phyloP scores from a whole-genome alignment of 2,329 filamentous ascomycete genomes.

The Aspergillus sp. region DNA sequence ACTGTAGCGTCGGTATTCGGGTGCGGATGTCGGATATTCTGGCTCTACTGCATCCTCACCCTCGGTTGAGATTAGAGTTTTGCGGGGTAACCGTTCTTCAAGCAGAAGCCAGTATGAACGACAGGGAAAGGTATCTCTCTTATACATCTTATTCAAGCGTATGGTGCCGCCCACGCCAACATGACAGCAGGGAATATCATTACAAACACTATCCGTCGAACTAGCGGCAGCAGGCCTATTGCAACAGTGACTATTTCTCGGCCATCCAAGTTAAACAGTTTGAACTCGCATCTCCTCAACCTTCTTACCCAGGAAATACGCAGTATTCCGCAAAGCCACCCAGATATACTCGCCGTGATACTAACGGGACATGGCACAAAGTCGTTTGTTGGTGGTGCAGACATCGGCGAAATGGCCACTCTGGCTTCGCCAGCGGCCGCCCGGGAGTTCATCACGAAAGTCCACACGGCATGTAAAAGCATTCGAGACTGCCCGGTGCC shows the following conservation, averaged over 20 bases:
- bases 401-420: constrained; percentile 69
- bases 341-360: background rate
- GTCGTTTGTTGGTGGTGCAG: constrained; percentile 68
- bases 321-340: background rate
- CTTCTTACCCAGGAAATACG: background rate
- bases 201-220: no score
- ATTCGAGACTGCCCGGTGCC: constrained; percentile 38
- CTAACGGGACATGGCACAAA: background rate
- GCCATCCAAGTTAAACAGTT: constrained; percentile 26
- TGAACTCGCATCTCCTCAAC: constrained; percentile 16
- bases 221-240: no score
- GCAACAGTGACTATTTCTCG: constrained; percentile 23
- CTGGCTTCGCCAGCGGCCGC: constrained; percentile 28
- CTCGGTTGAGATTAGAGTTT: background rate
- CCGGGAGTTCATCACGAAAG: constrained; percentile 33
- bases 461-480: constrained; percentile 33
- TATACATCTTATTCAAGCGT: no score
- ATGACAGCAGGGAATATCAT: no score
- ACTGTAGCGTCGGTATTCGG: background rate
- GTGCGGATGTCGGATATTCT: background rate
- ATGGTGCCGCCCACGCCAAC: no score
- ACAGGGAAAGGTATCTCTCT: no score
- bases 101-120: no score
- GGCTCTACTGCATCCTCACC: background rate
- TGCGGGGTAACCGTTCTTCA: background rate